Conservation (phyloP, 805 yeast species). For the Pichia rugopelliculosa region DNA sequence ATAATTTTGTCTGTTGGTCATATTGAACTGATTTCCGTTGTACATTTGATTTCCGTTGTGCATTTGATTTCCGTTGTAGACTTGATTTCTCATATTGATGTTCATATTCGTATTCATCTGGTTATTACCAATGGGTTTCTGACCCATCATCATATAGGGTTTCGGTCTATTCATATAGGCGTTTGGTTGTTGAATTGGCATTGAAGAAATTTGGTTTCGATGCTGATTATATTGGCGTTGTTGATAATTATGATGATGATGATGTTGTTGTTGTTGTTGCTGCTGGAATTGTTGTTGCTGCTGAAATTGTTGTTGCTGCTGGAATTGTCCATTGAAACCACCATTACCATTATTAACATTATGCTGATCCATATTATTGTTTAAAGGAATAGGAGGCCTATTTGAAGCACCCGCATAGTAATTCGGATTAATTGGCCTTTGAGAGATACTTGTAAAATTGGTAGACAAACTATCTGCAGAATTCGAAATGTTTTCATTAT, state of each 20-base stretch:
- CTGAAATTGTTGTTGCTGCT: neutral
- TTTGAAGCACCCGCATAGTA: conserved; percentile 33
- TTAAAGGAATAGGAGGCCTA: conserved; percentile 1
- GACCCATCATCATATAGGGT: conserved; percentile 10
- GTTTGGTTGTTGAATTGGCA: conserved; percentile 1
- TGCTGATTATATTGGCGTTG: conserved; percentile 4
- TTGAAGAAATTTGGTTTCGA: conserved; percentile 4
- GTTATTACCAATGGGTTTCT: neutral
- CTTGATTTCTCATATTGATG: neutral
- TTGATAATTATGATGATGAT: conserved; percentile 13
- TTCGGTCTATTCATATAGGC: conserved; percentile 4
- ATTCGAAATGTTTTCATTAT: neutral
- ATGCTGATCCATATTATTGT: neutral
- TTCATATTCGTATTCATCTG: neutral
- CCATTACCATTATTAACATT: neutral
- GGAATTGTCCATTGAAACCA: neutral
- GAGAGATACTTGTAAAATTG: conserved; percentile 73
- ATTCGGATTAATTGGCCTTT: conserved; percentile 61
- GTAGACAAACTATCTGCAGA: conserved; percentile 28
- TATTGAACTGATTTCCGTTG: neutral
- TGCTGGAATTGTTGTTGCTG: conserved; percentile 9
- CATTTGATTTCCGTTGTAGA: neutral
- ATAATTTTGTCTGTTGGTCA: conserved; percentile 17
- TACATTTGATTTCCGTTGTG: neutral
- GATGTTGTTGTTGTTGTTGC: conserved; percentile 13